Percentiles rank a stretch among this genome's conserved stretches.
Conservation (phyloP, 2,329 filamentous ascomycete species). For the Pleoardoris graminearum region DNA sequence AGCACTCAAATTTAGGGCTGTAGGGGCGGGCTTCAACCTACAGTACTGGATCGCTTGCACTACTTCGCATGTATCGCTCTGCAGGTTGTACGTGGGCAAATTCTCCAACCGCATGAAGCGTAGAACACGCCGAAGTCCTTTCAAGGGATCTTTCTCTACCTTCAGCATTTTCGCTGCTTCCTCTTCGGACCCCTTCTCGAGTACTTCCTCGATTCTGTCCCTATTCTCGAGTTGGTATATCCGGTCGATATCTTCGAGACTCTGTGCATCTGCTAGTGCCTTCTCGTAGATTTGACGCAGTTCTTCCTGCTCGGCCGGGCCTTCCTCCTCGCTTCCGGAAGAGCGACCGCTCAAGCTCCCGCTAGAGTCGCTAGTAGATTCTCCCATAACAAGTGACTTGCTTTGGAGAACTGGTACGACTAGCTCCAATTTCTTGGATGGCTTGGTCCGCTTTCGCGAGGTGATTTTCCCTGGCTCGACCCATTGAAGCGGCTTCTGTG, state of each 20-base stretch:
- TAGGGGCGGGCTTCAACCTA: slow-evolving; percentile 15
- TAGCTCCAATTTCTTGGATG: background rate
- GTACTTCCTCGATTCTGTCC: slow-evolving; percentile 20
- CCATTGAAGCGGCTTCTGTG: slow-evolving; percentile 41
- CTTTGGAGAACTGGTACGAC: background rate
- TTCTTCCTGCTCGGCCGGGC: background rate
- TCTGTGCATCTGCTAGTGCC: background rate
- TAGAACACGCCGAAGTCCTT: slow-evolving; percentile 20
- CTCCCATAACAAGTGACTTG: background rate
- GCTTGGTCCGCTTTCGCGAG: slow-evolving; percentile 19
- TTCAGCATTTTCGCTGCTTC: slow-evolving; percentile 23
- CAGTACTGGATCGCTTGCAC: slow-evolving; percentile 40
- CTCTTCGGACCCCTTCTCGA: slow-evolving; percentile 12
- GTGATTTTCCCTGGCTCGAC: slow-evolving; percentile 34
- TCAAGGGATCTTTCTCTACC: slow-evolving; percentile 20
- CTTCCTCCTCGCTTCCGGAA: slow-evolving; percentile 17
- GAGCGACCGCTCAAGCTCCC: background rate
- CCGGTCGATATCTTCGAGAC: slow-evolving; percentile 7
- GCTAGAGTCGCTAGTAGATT: background rate
- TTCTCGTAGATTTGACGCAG: slow-evolving; percentile 13
- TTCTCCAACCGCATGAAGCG: slow-evolving; percentile 22
- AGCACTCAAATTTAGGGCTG: background rate
- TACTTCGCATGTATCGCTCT: slow-evolving; percentile 30
- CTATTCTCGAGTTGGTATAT: slow-evolving; percentile 15
- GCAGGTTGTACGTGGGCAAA: slow-evolving; percentile 27